Base-by-base conservation (phyloP, 306 rosid species). In the Dalbergia cochinchinensis region DNA sequence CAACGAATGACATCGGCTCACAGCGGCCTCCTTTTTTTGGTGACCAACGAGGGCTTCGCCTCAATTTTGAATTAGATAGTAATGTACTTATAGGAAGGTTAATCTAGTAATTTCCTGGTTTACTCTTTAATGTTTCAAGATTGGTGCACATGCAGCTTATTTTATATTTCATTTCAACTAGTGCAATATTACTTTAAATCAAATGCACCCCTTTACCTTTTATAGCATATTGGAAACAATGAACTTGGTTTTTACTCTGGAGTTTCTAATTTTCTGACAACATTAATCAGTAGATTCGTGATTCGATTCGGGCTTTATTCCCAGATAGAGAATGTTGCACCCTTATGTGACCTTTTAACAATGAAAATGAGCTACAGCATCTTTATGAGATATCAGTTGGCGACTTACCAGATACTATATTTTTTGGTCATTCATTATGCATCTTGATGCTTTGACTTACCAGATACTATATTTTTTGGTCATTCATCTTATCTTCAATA, bases 291-390 rank as follows among this genome's bases (percentile, higher is more conserved):
- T 80, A 96, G 99, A 96, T 96, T 82, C 94, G 98, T 8, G 98
- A 93, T 58, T 88, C 98, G 67, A 91, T 96, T 67, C 88, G 95
- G 79, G 97, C 98, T 85, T 84, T 96, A 61, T 96, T 96, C 86
- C 99, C 97, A 3, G 97, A 96, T 47, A 84, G 98, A 87, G 98
- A 96, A 70, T 96, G 99, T 80, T 93, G 91, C 90, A 87, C 98
- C 39, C 98, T 96, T 45, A 92, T 90, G 78, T 92, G 98, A 58
- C 99, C 99, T 77, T 84, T 96, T 83, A 90, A 93, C 83, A 86
- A 88, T 7, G 99, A 96, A 88, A 86, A 78, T 79, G 98, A 93
- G 61, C 97, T 93, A 15, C 99, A 89, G 82, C 80, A 91, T 79
- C 88, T 96, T 79, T 98, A 93, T 79, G 91, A 91, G 89, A 96